These are phyloP conservation scores for Stentor coeruleus DNA, from an alignment of 73 alveolate species.

Conservation along the genomic window DNA sequence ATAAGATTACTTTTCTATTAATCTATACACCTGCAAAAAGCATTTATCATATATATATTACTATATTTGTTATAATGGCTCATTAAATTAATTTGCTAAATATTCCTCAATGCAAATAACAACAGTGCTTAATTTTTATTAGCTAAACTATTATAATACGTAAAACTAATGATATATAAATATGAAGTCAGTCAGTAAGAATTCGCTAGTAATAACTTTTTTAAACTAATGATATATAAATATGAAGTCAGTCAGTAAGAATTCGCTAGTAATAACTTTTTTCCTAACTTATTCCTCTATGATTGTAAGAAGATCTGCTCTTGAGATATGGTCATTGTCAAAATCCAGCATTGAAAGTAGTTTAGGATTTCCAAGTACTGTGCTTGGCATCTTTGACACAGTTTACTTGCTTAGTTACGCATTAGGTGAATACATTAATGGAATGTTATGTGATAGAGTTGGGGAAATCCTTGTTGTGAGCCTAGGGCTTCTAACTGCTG, in stretches of 20 bases:
- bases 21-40: too few species aligned
- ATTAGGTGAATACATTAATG: constrained; percentile 1
- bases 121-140: too few species aligned
- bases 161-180: too few species aligned
- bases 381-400: constrained; percentile 13
- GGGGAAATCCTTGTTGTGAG: neutral
- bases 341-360: neutral
- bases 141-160: too few species aligned
- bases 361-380: neutral
- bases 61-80: too few species aligned
- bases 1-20: too few species aligned
- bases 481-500: neutral
- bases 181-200: neutral
- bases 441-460: neutral
- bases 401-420: constrained; percentile 16
- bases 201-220: neutral
- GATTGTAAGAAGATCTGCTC: neutral
- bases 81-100: too few species aligned
- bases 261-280: neutral
- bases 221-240: too few species aligned
- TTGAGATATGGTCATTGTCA: neutral
- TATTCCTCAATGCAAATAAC: too few species aligned
- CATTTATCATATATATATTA: too few species aligned
- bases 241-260: neutral
- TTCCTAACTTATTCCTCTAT: neutral